Conservation (phyloP, 2,329 filamentous ascomycete genomes). For the Onygenales sp. region DNA sequence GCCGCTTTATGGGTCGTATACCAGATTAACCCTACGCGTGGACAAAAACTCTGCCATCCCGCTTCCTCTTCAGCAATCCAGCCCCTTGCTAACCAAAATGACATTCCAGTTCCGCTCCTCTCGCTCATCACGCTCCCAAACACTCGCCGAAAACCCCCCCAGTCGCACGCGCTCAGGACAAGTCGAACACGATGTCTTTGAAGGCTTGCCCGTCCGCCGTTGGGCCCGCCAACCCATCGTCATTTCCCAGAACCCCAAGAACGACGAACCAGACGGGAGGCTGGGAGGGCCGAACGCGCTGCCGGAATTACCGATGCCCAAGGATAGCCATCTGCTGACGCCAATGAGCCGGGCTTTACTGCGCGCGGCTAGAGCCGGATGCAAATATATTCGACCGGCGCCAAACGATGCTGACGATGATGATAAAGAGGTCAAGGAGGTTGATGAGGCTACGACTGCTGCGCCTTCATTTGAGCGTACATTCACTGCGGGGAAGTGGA, state of each 20-base stretch:
- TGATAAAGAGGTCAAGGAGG: conserved; percentile 27
- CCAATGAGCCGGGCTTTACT: conserved; percentile 75
- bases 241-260: conserved; percentile 55
- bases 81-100: not conserved
- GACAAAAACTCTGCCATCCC: not conserved
- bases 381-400: conserved; percentile 62
- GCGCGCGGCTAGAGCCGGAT: conserved; percentile 67
- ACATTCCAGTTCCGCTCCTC: conserved; percentile 43
- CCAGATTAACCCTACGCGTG: not conserved
- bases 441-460: conserved; percentile 20
- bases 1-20: not conserved
- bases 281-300: conserved; percentile 24
- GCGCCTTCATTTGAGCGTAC: conserved; percentile 32
- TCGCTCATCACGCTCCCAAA: conserved; percentile 42
- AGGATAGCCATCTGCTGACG: conserved; percentile 68
- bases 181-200: conserved; percentile 56
- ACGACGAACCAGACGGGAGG: conserved; percentile 44
- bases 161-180: conserved; percentile 36
- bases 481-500: conserved; percentile 51
- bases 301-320: conserved; percentile 80
- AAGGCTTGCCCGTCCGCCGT: conserved; percentile 80
- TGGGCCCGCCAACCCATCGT: conserved; percentile 68
- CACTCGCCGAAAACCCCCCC: conserved; percentile 41
- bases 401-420: conserved; percentile 28
- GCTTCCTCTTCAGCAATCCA: not conserved